Base-by-base conservation (phyloP, 2,329 filamentous ascomycete genomes). In the Ciborinia camelliae region DNA sequence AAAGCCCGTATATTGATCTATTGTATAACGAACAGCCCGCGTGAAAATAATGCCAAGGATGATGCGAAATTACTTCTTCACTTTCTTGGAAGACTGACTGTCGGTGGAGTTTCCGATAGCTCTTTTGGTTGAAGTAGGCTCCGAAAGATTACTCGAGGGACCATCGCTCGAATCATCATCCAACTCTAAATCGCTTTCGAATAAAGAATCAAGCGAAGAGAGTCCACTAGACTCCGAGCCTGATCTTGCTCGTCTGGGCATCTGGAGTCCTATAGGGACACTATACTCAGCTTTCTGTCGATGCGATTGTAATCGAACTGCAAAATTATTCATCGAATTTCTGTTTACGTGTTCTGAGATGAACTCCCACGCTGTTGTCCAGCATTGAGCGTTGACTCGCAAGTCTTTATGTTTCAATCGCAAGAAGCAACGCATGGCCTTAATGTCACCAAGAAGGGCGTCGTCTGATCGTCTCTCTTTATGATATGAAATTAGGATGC, bases 341-440 rank as follows among this genome's bases (percentile, higher is more conserved):
- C 39, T 37, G 10, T 43, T 30, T 14, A 62, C 28, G 3, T 55
- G 60, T 5, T 45, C 15, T 18, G 60, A 62, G 20, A 77, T 73
- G 50, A 71, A 76, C 15, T 70, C 65, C 70, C 74, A 76, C 9
- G 73, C 60, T 4, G 71, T 71, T 28, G 64, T 57, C 74, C 75
- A 77, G 45, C 75, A 77, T 47, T 69, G 69, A 6, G 70, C 69
- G 50, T 77, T 77, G 9, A 76, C 68, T 14, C 75, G 69, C 8
- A 77, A 66, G 59, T 77, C 75, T 61, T 75, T 75, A 26, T 75
- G 72, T 6, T 73, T 64, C 20, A 68, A 51, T 18, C 75, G 71
- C 14, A 77, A 63, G 39, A 71, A 72, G 10, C 67, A 54, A 26
- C 76, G 71, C 71, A 77, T 71, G 14, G 68, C 66, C 48, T 75